Base-by-base conservation (phyloP, 306 rosid species). In the Trifolium repens region DNA sequence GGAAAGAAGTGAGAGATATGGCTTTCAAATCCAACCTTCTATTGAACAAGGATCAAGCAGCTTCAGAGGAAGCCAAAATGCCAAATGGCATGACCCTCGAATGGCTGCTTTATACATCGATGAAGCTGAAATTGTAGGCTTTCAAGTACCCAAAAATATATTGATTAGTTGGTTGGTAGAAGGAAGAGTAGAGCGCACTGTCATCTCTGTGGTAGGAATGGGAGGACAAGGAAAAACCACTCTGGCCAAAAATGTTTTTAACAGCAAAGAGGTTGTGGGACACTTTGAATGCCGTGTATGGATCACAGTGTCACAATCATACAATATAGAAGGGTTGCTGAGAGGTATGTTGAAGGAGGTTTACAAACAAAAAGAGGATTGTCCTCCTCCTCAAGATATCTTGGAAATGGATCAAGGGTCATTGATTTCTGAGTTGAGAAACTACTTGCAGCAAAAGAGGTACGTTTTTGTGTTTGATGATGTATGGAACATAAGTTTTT, bases 181-280 rank as follows among this genome's bases (percentile, higher is more conserved):
- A 2, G 74, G 68, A 30, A 2, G 10, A 16, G 0, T 0, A 2
- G 62, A 53, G 2, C 60, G 74, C 5, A 64, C 69, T 5, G 69
- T 79, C 0, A 7, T 79, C 12, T 54, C 43, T 17, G 32, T 79
- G 3, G 69, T 65, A 0, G 78, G 61, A 3, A 43, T 65, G 49
- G 43, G 73, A 54, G 82, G 82, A 2, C 32, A 2, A 0, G 82
- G 82, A 0, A 79, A 72, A 65, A 72, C 78, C 3, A 79, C 82
- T 40, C 68, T 79, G 27, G 78, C 74, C 12, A 79, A 17, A 9
- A 44, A 44, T 1, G 69, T 64, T 49, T 78, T 37, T 53, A 39
- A 70, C 15, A 22, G 26, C 74, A 10, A 6, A 0, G 9, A 16
- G 0, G 14, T 64, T 9, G 9, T 22, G 4, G 15, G 2, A 0